Evolutionary conservation across 257 asterid genomes (phyloP).

Genomic region (Penstemon davidsonii): DNA sequence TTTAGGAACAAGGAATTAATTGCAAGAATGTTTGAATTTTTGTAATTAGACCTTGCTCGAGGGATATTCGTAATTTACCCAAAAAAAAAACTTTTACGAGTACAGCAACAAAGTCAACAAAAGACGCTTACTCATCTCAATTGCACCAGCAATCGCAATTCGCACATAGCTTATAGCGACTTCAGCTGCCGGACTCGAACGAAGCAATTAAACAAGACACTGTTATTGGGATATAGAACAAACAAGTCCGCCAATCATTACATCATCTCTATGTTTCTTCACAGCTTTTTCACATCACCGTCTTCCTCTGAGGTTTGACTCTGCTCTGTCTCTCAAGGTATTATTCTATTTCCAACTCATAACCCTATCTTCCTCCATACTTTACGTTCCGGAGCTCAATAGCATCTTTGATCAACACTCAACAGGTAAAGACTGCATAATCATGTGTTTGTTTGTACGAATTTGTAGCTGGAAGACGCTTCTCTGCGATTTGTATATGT

Average conservation of each 20-base stretch:
- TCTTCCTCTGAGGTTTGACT: neutral
- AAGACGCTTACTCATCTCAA: no score
- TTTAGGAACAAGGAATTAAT: no score
- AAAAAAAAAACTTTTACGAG: no score
- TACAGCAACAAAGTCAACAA: no score
- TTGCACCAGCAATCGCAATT: neutral
- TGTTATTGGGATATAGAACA: neutral
- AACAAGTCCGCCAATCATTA: neutral
- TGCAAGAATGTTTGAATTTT: no score
- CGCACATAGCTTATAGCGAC: neutral
- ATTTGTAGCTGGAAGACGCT: constrained; percentile 1
- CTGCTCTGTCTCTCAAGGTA: neutral
- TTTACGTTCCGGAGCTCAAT: neutral
- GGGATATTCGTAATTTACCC: no score
- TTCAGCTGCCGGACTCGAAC: neutral
- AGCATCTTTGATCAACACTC: constrained; percentile 3
- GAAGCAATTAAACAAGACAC: neutral
- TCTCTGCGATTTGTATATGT: neutral
- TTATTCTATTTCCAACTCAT: constrained; percentile 29
- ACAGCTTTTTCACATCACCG: neutral
- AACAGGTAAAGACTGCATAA: constrained; percentile 28
- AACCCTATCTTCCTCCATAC: constrained; percentile 20
- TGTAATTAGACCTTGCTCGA: no score
- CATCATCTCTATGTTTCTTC: neutral
- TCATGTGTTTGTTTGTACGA: neutral